Conservation (phyloP, 257 asterid genomes). For the Solanum peruvianum region DNA sequence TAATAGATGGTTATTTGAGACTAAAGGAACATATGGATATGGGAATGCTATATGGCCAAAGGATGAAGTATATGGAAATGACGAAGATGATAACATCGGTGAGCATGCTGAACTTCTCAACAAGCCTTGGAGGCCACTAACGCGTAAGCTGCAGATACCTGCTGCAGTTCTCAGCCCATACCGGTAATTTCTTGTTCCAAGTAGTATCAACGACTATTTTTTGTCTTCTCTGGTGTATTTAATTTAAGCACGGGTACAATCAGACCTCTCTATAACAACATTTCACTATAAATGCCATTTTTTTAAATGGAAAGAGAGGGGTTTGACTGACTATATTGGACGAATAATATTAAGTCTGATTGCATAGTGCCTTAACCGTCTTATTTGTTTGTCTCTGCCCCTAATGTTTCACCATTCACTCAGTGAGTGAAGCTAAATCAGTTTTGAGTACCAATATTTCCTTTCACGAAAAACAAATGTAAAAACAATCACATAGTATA, state of each 20-base stretch:
- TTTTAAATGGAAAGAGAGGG: neutral
- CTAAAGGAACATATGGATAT: conserved; percentile 85
- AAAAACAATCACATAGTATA: neutral
- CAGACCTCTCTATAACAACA: neutral
- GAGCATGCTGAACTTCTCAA: conserved; percentile 53
- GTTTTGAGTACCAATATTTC: neutral
- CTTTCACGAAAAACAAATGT: neutral
- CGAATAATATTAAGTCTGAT: neutral
- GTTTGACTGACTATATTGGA: neutral
- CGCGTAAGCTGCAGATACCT: conserved; percentile 73
- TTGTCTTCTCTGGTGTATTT: neutral
- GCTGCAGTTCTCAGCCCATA: conserved; percentile 80
- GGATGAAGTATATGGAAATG: conserved; percentile 44
- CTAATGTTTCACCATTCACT: neutral
- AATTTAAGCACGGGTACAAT: neutral
- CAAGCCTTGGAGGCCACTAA: conserved; percentile 88
- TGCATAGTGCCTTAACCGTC: neutral
- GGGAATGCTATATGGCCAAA: conserved; percentile 96
- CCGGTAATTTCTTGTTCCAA: conserved; percentile 28
- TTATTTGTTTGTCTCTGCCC: neutral
- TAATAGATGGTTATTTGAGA: conserved; percentile 69
- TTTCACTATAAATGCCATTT: neutral
- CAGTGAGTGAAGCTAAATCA: neutral
- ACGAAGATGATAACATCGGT: conserved; percentile 21
- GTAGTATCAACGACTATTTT: neutral